Conservation (phyloP, 805 yeast genomes). For the Lipomyces japonicus region DNA sequence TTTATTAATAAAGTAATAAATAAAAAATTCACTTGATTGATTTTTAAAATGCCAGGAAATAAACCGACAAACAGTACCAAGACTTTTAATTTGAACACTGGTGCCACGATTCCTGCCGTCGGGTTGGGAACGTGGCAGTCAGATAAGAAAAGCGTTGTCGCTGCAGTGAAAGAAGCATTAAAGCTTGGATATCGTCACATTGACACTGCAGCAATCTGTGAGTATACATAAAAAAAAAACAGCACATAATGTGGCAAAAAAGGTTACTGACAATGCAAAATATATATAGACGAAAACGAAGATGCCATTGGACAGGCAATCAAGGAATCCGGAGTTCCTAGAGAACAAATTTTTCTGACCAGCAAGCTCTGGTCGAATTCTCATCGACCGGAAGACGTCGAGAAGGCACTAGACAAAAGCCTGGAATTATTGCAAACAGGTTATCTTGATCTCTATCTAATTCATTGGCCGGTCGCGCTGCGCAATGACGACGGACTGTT, state of each 20-base stretch:
- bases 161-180: background rate
- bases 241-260: background rate
- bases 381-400: conserved; percentile 36
- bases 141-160: background rate
- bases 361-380: conserved; percentile 37
- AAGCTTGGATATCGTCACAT: conserved; percentile 80
- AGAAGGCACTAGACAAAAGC: conserved; percentile 53
- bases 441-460: conserved; percentile 69
- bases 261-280: conserved; percentile 21
- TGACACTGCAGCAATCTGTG: conserved; percentile 65
- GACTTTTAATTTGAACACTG: conserved; percentile 52
- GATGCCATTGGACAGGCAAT: conserved; percentile 12
- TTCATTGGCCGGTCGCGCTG: conserved; percentile 75
- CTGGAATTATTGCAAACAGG: conserved; percentile 61
- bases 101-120: conserved; percentile 58
- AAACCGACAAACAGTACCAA: background rate
- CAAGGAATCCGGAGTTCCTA: conserved; percentile 7
- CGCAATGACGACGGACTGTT: conserved; percentile 33
- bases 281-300: conserved; percentile 41
- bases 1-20: too few relatives aligned
- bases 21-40: too few relatives aligned
- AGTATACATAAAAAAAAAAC: too few relatives aligned
- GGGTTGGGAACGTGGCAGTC: conserved; percentile 76
- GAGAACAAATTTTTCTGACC: conserved; percentile 8
- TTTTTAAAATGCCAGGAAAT: background rate